Base-by-base conservation (phyloP, 108 stramenopile genomes). In the Cyclotella choctawhatcheeana region DNA sequence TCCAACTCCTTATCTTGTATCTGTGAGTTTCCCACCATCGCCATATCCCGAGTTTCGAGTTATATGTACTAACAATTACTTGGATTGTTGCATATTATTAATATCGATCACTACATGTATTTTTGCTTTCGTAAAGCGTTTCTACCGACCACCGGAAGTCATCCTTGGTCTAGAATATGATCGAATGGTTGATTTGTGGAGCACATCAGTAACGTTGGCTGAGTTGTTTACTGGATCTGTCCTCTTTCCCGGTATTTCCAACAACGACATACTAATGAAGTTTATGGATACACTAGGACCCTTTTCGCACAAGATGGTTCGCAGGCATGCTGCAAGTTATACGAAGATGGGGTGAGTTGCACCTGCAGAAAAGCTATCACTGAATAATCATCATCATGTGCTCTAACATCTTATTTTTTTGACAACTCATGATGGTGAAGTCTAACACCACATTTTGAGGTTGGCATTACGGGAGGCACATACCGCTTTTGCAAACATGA, bases 81-180 rank as follows among this genome's bases (percentile, higher is more conserved):
- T n/a, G n/a, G n/a, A n/a, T 12, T 40, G 37, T 40, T 40, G 37
- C 37, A 40, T 12, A 40, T 52, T 22, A 52, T 3, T 1, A 52
- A 22, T 52, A 10, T 22, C 10, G 2, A 2, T 52, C 10, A 10
- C 20, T 2, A 2, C 8, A 1, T 3, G 3, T 1, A 52, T 24
- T 22, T 2, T 22, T 3, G 5, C 24, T 22, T 3, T 10, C n/a
- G 8, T 1, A 29, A 13, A 56, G 55, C 84, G 98, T 22, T 99
- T 97, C 69, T 99, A 99, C 71, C 92, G 99, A 30, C 95, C 98
- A 0, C 99, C 99, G 0, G 99, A 99, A 82, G 90, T 99, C n/a
- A 96, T 99, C 21, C 82, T 99, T 67, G 99, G 99, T 13, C 66
- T 98, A 31, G 69, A 88, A 44, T 97, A 97, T 61, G 93, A 96